Evolutionary conservation across 176 grass and related monocot genomes (phyloP), one percentile per base, ranked within the genome.

Genomic region (Olyra latifolia): DNA sequence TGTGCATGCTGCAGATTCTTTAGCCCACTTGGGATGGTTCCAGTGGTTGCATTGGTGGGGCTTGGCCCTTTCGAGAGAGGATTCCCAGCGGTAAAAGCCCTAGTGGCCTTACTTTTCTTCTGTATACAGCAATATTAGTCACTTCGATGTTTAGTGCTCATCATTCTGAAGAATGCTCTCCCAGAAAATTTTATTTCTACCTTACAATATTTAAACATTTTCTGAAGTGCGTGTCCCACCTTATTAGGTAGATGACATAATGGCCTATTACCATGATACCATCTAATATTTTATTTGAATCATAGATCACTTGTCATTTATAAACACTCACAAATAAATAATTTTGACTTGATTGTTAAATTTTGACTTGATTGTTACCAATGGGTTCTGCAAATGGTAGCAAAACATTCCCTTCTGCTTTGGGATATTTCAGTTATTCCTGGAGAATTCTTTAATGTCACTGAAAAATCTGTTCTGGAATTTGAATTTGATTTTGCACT

Each of bases 1-100:
- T 78, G 54, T 84, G 30, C 71, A 77, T 78, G 62, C 79, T 94
- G 76, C 96, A 99, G 96, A 68, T 99, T 99, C 86, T 99, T 99
- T 66, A 99, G 96, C 78, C 96, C 92, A 46, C 82, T 99, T 74
- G 96, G 90, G 62, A 99, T 99, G 92, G 92, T 99, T 89, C 86
- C 96, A 0, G 92, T 99, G 69, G 86, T 99, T 40, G 78, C 92
- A 27, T 79, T 99, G 74, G 92, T 99, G 68, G 96, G 96, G 23
- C 92, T 99, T 83, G 96, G 96, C 78, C 91, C 95, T 79, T 99
- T 99, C 53, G 90, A 90, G 83, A 93, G 96, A 99, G 96, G 96
- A 89, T 99, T 99, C 84, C 92, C 96, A 35, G 78, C 95, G 92
- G 96, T 99, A 89, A 85, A 81, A 59, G 39, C 66, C 25, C 86